Conservation (phyloP, 768 basidiomycete genomes). For the Lentinula boryana region DNA sequence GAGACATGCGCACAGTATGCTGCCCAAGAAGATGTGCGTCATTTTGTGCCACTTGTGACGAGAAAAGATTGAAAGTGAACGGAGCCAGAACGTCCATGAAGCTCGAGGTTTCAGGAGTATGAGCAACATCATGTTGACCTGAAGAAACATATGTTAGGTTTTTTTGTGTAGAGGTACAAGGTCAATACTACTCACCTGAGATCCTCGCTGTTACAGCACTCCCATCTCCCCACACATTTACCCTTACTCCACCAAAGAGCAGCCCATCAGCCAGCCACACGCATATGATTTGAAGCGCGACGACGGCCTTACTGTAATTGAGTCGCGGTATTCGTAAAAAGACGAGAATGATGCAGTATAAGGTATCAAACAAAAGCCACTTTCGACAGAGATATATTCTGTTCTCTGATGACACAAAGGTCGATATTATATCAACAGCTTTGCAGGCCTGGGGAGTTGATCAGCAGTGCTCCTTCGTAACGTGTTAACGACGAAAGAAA, state of each 20-base stretch:
- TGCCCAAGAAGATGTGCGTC: slow-evolving; percentile 74
- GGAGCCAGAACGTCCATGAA: slow-evolving; percentile 44
- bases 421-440: slow-evolving; percentile 60
- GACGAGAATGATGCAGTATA: slow-evolving; percentile 50
- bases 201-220: slow-evolving; percentile 8
- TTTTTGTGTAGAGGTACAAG: background rate
- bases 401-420: slow-evolving; percentile 41
- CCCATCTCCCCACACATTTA: slow-evolving; percentile 40
- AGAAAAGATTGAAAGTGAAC: slow-evolving; percentile 45
- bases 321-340: slow-evolving; percentile 71
- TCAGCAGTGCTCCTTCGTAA: slow-evolving; percentile 4
- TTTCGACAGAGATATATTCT: slow-evolving; percentile 45
- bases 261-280: slow-evolving; percentile 64
- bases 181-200: slow-evolving; percentile 24
- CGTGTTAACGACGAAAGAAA: slow-evolving; percentile 19
- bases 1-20: slow-evolving; percentile 89
- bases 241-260: slow-evolving; percentile 64
- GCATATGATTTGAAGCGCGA: slow-evolving; percentile 54
- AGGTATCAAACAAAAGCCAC: slow-evolving; percentile 69
- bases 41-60: slow-evolving; percentile 28
- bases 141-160: background rate
- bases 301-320: slow-evolving; percentile 56
- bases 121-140: slow-evolving; percentile 30
- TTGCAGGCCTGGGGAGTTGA: slow-evolving; percentile 58
- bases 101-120: slow-evolving; percentile 39